phyloP scores from a whole-genome alignment of 495 filamentous ascomycete genomes.

The Tetracladium marchalianum region DNA sequence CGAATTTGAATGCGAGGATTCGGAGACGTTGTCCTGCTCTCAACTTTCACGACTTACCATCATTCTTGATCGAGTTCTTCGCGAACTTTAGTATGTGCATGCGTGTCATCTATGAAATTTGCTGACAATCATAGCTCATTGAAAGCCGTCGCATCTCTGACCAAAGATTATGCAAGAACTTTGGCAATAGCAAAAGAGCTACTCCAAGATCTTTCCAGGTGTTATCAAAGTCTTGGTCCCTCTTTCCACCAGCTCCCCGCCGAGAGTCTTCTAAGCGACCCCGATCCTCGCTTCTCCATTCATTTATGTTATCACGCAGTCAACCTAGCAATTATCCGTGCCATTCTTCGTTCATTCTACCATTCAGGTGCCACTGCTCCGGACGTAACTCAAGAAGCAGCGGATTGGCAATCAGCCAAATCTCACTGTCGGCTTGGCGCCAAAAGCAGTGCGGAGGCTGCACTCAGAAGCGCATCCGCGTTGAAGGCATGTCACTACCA shows the following conservation, averaged over 20 bases:
- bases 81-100: neutral
- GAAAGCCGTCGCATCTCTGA: too few relatives aligned
- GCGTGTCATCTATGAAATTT: too few relatives aligned
- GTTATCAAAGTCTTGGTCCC: too few relatives aligned
- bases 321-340: neutral
- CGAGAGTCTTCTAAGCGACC: too few relatives aligned
- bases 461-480: neutral
- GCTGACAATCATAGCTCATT: too few relatives aligned
- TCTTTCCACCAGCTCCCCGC: too few relatives aligned
- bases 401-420: neutral
- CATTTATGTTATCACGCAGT: neutral
- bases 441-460: neutral
- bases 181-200: too few relatives aligned
- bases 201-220: too few relatives aligned
- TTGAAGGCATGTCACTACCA: neutral
- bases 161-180: too few relatives aligned
- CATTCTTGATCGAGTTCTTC: neutral
- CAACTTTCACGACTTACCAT: neutral
- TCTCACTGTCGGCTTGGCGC: neutral
- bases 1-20: too few relatives aligned
- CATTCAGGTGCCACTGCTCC: neutral
- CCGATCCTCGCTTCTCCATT: too few relatives aligned
- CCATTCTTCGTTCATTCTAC: neutral
- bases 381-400: neutral
- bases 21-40: neutral